A percentile compares a stretch with the other conserved stretches of the same genome.
phyloP scores from a whole-genome alignment of 208 protist species.

The Lotmaria passim region DNA sequence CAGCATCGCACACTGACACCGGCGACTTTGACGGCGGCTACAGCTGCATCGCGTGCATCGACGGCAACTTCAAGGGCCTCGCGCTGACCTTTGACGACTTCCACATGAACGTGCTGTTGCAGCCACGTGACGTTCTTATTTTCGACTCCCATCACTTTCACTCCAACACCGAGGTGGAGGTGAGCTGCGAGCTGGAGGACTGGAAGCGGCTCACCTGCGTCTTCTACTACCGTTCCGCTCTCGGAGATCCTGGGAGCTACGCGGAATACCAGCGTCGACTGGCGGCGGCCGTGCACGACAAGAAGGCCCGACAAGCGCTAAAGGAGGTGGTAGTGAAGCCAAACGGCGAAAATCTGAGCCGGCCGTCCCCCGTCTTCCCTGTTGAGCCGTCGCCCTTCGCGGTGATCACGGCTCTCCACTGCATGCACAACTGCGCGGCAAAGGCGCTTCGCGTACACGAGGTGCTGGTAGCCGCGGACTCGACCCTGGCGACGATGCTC shows the following conservation, averaged over 20 bases:
- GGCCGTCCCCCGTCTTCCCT: conserved; percentile 53
- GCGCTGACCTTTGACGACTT: conserved; percentile 80
- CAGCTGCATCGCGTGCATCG: conserved; percentile 81
- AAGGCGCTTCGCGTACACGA: conserved; percentile 47
- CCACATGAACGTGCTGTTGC: conserved; percentile 69
- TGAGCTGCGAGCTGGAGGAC: conserved; percentile 26
- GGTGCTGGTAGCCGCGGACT: conserved; percentile 25
- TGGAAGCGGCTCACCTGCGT: conserved; percentile 89
- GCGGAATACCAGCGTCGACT: conserved; percentile 77
- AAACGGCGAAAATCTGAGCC: conserved; percentile 73
- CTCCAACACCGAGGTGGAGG: conserved; percentile 90
- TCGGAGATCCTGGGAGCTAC: conserved; percentile 77
- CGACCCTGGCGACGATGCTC: conserved; percentile 30
- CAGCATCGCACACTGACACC: conserved; percentile 87
- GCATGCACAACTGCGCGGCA: conserved; percentile 34
- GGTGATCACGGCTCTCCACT: conserved; percentile 30
- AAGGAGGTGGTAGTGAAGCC: conserved; percentile 50
- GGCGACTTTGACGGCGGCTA: conserved; percentile 93
- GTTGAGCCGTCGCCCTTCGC: conserved; percentile 60
- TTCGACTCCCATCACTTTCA: conserved; percentile 94
- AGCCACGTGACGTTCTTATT: conserved; percentile 85
- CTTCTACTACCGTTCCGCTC: conserved; percentile 86
- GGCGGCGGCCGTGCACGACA: conserved; percentile 33
- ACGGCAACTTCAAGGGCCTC: conserved; percentile 86
- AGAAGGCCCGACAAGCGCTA: conserved; percentile 18